phyloP scores from a whole-genome alignment of 441 rosid species.

The Adansonia madagascariensis region DNA sequence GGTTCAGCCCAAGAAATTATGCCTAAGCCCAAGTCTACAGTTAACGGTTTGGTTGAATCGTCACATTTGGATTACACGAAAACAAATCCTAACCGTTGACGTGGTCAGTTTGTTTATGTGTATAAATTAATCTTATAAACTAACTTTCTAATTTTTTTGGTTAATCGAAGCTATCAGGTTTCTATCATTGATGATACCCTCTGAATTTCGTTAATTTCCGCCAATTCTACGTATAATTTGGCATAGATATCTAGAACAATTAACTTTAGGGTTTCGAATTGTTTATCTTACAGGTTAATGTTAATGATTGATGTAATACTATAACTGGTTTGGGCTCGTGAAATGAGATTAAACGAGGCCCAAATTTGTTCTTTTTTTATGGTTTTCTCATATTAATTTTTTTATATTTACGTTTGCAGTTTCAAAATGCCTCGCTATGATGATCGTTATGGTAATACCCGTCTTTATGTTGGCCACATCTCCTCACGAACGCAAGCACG shows the following conservation, averaged over 20 bases:
- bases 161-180: not conserved
- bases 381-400: not conserved
- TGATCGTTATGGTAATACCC: constrained; percentile 60
- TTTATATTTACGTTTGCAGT: constrained; percentile 29
- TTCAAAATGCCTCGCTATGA: constrained; percentile 61
- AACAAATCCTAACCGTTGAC: not conserved
- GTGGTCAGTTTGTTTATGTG: not conserved
- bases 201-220: not conserved
- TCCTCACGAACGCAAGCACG: constrained; percentile 69
- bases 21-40: not conserved
- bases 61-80: not conserved
- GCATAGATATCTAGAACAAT: not conserved
- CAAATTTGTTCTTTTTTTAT: not conserved
- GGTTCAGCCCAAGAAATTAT: not conserved
- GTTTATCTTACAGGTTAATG: not conserved
- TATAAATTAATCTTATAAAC: not conserved
- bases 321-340: not conserved
- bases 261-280: not conserved
- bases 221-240: not conserved
- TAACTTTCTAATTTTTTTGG: not conserved
- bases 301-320: not conserved
- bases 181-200: not conserved
- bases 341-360: not conserved
- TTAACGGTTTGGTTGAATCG: not conserved
- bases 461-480: constrained; percentile 71